These are phyloP conservation scores for Secale cereale DNA, from an alignment of 176 grass and related monocot genomes.

Conservation along the genomic window DNA sequence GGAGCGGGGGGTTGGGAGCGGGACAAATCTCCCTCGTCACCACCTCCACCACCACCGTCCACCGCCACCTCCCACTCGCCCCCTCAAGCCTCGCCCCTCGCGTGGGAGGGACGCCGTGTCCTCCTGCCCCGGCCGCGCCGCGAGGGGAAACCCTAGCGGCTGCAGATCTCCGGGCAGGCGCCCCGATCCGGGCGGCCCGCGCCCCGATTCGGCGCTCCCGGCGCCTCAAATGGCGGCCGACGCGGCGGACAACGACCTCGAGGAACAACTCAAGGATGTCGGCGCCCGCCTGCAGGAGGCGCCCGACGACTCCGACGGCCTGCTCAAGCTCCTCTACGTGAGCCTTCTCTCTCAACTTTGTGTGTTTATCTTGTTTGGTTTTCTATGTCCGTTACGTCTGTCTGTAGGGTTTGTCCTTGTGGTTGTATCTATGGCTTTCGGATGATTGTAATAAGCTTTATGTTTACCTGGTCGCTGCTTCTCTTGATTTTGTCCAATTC, in stretches of 20 bases:
- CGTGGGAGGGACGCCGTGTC: not conserved
- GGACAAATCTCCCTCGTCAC: constrained; percentile 21
- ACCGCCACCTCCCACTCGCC: not conserved
- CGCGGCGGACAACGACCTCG: not conserved
- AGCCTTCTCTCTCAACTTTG: not conserved
- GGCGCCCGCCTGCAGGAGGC: constrained; percentile 43
- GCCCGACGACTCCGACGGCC: constrained; percentile 31
- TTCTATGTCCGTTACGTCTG: not conserved
- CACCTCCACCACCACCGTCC: constrained; percentile 23
- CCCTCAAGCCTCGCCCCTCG: not conserved
- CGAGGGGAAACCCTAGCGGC: constrained; percentile 47
- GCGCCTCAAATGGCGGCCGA: constrained; percentile 22
- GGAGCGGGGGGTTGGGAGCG: constrained; percentile 7
- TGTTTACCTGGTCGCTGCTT: not conserved
- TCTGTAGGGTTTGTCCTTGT: not conserved
- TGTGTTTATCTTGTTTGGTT: not conserved
- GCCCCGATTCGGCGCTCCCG: constrained; percentile 6
- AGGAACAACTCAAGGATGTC: constrained; percentile 42
- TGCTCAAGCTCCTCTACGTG: constrained; percentile 63
- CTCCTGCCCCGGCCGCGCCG: not conserved
- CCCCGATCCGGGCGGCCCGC: constrained; percentile 4
- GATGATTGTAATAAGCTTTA: not conserved
- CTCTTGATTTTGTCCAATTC: not conserved
- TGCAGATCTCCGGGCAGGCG: constrained; percentile 32
- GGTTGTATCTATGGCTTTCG: not conserved